These are phyloP conservation scores for Mycena chlorophos DNA, from an alignment of 768 basidiomycete genomes.

Conservation along the genomic window DNA sequence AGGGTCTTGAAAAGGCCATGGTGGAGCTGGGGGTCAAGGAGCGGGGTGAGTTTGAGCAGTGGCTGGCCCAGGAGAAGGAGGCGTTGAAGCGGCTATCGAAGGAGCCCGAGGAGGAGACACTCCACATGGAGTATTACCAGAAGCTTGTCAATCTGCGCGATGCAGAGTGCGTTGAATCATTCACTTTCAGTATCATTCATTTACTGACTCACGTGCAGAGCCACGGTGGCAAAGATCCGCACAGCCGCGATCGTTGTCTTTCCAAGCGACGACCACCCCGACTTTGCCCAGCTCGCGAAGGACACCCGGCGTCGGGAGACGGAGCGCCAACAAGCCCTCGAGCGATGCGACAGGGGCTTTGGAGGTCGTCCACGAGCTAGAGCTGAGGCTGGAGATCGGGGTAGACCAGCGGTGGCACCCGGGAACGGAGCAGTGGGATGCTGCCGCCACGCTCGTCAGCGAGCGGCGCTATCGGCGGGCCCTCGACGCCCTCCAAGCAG, in stretches of 20 bases:
- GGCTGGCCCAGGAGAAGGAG: neutral
- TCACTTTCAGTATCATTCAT: too few relatives aligned
- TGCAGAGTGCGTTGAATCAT: neutral
- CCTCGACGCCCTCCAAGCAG: too few relatives aligned
- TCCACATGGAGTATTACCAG: constrained; percentile 9
- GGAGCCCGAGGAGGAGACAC: constrained; percentile 6
- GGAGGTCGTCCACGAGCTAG: neutral
- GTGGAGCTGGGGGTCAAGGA: neutral
- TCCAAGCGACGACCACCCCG: neutral
- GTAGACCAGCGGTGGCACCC: neutral
- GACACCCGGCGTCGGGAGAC: neutral
- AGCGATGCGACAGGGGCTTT: neutral
- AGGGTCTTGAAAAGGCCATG: neutral
- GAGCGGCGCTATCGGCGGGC: neutral
- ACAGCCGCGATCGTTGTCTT: neutral
- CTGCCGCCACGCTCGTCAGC: neutral
- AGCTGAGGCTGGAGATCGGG: neutral
- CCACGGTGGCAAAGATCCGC: neutral
- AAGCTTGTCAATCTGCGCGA: constrained; percentile 2
- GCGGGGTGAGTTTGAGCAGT: neutral
- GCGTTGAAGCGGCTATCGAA: constrained; percentile 1
- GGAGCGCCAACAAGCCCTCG: neutral
- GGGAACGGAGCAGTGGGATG: neutral
- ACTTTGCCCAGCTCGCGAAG: neutral
- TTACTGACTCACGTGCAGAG: too few relatives aligned